A percentile compares a stretch with the other conserved stretches of the same genome.
phyloP scores from a whole-genome alignment of 2,329 filamentous ascomycete species.

The Aureobasidium musti region DNA sequence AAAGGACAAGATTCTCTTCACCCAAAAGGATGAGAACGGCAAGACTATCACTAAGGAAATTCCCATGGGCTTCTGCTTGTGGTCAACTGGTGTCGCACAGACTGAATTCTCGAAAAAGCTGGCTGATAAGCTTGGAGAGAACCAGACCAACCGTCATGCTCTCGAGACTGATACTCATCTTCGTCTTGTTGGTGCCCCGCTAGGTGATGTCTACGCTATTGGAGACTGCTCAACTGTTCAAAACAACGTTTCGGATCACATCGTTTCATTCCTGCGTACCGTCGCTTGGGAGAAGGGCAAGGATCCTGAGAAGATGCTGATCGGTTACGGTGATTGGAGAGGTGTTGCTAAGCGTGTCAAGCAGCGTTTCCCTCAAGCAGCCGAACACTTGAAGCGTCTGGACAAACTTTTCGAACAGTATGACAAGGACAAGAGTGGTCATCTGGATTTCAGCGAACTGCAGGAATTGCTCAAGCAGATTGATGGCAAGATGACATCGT shows the following conservation, averaged over 20 bases:
- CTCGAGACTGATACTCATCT: conserved; percentile 94
- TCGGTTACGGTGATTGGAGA: conserved; percentile 88
- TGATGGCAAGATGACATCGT: conserved; percentile 88
- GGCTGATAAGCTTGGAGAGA: conserved; percentile 68
- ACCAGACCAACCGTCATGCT: conserved; percentile 85
- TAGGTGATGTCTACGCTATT: conserved; percentile 95
- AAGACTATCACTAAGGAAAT: conserved; percentile 83
- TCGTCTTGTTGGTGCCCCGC: conserved; percentile 79
- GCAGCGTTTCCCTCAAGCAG: conserved; percentile 86
- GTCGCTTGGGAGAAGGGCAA: conserved; percentile 90
- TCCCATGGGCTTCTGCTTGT: conserved; percentile 93
- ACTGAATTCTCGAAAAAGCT: conserved; percentile 76
- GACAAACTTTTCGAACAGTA: conserved; percentile 91
- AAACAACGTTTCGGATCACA: conserved; percentile 92
- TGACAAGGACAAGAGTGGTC: conserved; percentile 89
- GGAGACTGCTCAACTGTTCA: conserved; percentile 96
- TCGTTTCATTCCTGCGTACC: conserved; percentile 84
- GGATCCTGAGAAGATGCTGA: conserved; percentile 82
- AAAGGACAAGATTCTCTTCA: conserved; percentile 82
- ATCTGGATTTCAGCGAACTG: conserved; percentile 90
- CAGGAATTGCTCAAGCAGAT: conserved; percentile 87
- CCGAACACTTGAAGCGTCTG: conserved; percentile 80
- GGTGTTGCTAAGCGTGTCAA: conserved; percentile 79
- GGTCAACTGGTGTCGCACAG: conserved; percentile 94
- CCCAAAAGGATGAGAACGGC: conserved; percentile 74